Evolutionary conservation across 2,329 filamentous ascomycete species (phyloP), one percentile per base, ranked within the genome.

Genomic region (Taxawa tesnikishii): DNA sequence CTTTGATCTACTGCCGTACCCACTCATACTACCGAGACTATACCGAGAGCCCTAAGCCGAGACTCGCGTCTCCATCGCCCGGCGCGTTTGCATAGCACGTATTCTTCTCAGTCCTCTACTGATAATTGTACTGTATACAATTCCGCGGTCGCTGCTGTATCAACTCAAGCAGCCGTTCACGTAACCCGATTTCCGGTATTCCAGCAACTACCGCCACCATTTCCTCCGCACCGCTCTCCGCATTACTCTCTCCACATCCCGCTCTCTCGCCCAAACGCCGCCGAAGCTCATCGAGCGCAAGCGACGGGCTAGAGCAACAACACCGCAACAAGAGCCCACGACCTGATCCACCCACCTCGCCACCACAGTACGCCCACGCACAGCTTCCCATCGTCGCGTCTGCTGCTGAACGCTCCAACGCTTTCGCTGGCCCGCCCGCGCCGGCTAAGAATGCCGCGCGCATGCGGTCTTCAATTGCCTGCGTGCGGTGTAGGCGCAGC

Each of bases 391-490:
- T 23, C 16, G 15, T 27, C 23, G 15, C 30, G 8, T 12, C 29
- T 18, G 26, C 16, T 15, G 28, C 15, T 6, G 30, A 33, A 24
- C 34, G 8, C 18, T 12, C 15, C 15, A 15, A 17, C 16, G 11
- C 26, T 29, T 10, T 30, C 32, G 13, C 32, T 8, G 6, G 9
- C 21, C 25, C 29, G 29, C 18, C 26, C 28, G 13, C 17, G 23
- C 24, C 34, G 29, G 24, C 34, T 32, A 30, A 29, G 26, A 24
- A 26, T 29, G 23, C 34, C 11, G 30, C 34, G 12, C 54, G 60
- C 36, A 79, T 84, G 71, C 71, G 83, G 44, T 84, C 81, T 28
- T 83, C 78, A 48, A 83, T 88, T 50, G 82, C 83, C 29, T 90
- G 83, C 56, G 65, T 73, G 39, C 68, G 74, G 41, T 88, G 83